Percentiles rank a stretch among this genome's conserved stretches.
These are phyloP conservation scores for Pugionium dolabratum DNA, from an alignment of 345 rosid species.

Conservation along the genomic window DNA sequence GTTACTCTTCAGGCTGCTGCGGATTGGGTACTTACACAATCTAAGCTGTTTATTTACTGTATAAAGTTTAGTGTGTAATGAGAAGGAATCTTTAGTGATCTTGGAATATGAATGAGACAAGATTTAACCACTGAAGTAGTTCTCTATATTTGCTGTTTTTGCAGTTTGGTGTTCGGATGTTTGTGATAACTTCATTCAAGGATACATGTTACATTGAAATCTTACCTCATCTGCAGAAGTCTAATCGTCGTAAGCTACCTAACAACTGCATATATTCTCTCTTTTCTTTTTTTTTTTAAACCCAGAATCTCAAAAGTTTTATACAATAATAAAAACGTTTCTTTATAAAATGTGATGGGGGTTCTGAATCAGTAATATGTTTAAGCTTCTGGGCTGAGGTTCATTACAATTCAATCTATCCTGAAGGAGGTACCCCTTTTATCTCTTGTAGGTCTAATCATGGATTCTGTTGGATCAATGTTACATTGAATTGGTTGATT, in stretches of 20 bases:
- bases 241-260: slow-evolving; percentile 62
- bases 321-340: too few relatives aligned
- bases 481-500: background rate
- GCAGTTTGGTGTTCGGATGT: slow-evolving; percentile 90
- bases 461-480: slow-evolving; percentile 7
- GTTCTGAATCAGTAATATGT: slow-evolving; percentile 62
- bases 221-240: slow-evolving; percentile 62
- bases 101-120: background rate
- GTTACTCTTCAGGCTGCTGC: slow-evolving; percentile 47
- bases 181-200: slow-evolving; percentile 86
- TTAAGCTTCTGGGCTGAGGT: slow-evolving; percentile 98
- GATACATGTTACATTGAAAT: slow-evolving; percentile 93
- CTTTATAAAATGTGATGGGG: background rate
- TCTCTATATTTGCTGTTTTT: slow-evolving; percentile 8
- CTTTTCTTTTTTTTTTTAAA: background rate
- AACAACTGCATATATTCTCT: background rate
- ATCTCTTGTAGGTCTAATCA: background rate
- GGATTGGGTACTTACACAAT: slow-evolving; percentile 35
- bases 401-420: slow-evolving; percentile 93
- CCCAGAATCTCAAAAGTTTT: too few relatives aligned
- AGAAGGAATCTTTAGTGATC: slow-evolving; percentile 9
- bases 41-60: background rate
- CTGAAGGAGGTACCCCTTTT: slow-evolving; percentile 67
- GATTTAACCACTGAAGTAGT: too few relatives aligned
- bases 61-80: background rate